Evolutionary conservation across 495 filamentous ascomycete species (phyloP).

Genomic region (Xylaria telfairii): DNA sequence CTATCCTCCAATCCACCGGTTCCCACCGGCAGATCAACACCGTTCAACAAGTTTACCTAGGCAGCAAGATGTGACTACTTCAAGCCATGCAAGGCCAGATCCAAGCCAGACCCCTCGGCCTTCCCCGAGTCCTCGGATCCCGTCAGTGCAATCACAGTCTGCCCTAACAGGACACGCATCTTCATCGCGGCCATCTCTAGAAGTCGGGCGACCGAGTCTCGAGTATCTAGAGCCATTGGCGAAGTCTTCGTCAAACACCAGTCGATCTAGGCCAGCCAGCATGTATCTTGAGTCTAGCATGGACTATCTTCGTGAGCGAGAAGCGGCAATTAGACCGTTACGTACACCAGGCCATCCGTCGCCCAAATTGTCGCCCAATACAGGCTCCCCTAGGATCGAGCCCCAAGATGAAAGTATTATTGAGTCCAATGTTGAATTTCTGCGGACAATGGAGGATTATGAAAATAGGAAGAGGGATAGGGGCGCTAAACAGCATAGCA

Average conservation of each 20-base stretch:
- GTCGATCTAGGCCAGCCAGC: constrained; percentile 70
- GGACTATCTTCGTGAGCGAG: constrained; percentile 68
- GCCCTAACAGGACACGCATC: constrained; percentile 55
- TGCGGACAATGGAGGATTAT: constrained; percentile 76
- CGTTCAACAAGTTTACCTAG: constrained; percentile 62
- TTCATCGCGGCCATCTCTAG: constrained; percentile 82
- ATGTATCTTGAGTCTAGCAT: constrained; percentile 80
- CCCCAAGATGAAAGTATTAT: constrained; percentile 71
- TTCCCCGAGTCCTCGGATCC: constrained; percentile 41
- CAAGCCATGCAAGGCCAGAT: constrained; percentile 41
- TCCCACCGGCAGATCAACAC: constrained; percentile 62
- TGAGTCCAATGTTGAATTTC: constrained; percentile 85
- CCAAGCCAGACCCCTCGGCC: constrained; percentile 29
- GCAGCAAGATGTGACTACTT: constrained; percentile 45
- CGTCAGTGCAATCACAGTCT: constrained; percentile 58
- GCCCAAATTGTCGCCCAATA: constrained; percentile 45
- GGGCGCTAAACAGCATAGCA: constrained; percentile 69
- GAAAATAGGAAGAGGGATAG: constrained; percentile 75
- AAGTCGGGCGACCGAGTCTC: constrained; percentile 69
- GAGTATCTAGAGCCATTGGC: constrained; percentile 63
- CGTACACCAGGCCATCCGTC: constrained; percentile 45
- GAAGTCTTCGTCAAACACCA: constrained; percentile 35
- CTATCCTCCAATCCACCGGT: constrained; percentile 66
- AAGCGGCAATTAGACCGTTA: constrained; percentile 48
- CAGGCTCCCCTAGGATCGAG: constrained; percentile 44